Conservation (phyloP, 305 asterid genomes). For the Fraxinus platypoda region DNA sequence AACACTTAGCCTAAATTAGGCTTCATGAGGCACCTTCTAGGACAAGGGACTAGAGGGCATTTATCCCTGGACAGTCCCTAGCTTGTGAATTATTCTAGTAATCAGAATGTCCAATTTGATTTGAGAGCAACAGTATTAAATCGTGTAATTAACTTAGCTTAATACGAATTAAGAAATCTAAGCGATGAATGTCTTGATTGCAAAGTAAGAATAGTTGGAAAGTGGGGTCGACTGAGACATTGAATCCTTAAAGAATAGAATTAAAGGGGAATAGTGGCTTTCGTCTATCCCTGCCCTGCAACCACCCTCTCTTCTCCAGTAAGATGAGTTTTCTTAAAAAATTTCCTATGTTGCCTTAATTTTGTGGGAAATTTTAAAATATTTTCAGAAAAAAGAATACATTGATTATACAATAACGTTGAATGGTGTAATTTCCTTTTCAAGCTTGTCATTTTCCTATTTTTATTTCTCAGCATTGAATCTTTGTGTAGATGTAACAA, state of each 20-base stretch:
- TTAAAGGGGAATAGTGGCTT: background rate
- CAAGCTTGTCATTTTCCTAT: conserved; percentile 4
- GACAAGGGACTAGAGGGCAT: background rate
- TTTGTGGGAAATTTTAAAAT: background rate
- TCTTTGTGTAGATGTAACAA: background rate
- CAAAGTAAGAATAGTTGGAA: conserved; percentile 25
- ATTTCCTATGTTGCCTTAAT: background rate
- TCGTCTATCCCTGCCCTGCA: background rate
- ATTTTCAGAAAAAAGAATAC: background rate
- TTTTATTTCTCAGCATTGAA: background rate
- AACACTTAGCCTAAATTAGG: background rate
- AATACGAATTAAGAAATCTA: background rate
- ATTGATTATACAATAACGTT: background rate
- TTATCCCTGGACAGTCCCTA: background rate
- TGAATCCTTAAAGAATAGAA: background rate
- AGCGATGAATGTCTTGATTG: conserved; percentile 17
- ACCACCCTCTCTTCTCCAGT: background rate
- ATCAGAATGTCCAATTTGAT: background rate
- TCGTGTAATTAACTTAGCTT: background rate
- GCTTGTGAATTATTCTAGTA: background rate
- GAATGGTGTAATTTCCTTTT: conserved; percentile 25
- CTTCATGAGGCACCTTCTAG: background rate
- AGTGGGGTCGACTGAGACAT: background rate
- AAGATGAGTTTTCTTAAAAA: background rate
- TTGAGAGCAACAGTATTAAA: background rate